phyloP scores from a whole-genome alignment of 2,329 filamentous ascomycete species.

The Rutstroemia sp. region DNA sequence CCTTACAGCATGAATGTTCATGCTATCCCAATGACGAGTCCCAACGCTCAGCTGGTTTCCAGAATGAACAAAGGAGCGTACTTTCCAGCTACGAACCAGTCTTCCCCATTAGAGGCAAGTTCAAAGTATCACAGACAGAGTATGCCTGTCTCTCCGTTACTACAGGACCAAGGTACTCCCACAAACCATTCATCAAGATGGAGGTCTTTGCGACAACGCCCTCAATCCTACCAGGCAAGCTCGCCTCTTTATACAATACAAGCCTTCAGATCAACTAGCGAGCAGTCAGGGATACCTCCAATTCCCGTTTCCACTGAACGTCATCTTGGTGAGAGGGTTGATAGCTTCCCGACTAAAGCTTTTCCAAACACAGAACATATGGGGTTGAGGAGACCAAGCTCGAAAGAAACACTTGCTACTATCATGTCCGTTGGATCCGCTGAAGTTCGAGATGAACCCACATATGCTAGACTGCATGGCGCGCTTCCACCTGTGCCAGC shows the following conservation, averaged over 20 bases:
- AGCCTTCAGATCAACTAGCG: conserved; percentile 16
- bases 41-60: background rate
- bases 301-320: conserved; percentile 14
- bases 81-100: background rate
- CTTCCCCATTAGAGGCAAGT: conserved; percentile 5
- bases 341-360: conserved; percentile 16
- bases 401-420: conserved; percentile 26
- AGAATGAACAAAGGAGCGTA: background rate
- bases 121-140: conserved; percentile 10
- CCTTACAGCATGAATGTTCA: background rate
- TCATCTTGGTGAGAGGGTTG: conserved; percentile 18
- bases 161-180: background rate
- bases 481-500: conserved; percentile 19
- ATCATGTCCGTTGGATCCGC: conserved; percentile 25
- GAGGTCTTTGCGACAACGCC: conserved; percentile 10
- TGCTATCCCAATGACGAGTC: conserved; percentile 3
- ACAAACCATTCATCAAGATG: conserved; percentile 7
- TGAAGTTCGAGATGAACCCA: conserved; percentile 21
- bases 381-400: conserved; percentile 12
- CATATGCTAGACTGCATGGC: conserved; percentile 18
- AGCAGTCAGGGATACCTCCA: conserved; percentile 16
- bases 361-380: conserved; percentile 19
- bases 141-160: conserved; percentile 2
- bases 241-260: conserved; percentile 21
- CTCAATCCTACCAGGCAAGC: conserved; percentile 10